Conservation (phyloP, 768 basidiomycete genomes). For the Suillus discolor region DNA sequence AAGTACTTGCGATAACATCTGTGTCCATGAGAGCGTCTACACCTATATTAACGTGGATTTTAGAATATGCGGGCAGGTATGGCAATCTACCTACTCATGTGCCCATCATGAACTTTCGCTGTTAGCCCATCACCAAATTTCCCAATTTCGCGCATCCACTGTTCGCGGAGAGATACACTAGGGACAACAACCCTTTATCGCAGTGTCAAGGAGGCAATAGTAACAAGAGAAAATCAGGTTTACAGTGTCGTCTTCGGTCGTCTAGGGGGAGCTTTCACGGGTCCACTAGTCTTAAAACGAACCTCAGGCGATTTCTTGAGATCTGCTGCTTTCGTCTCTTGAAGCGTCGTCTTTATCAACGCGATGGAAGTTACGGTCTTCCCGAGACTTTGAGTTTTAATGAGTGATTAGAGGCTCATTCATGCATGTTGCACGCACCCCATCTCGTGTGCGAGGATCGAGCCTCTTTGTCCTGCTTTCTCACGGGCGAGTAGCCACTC, state of each 20-base stretch:
- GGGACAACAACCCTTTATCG: neutral
- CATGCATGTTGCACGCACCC: neutral
- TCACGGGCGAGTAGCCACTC: neutral
- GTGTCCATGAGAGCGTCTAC: neutral
- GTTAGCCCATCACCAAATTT: neutral
- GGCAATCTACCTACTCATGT: neutral
- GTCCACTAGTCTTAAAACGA: neutral
- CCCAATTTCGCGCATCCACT: neutral
- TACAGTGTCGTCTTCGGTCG: neutral
- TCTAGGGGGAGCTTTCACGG: neutral
- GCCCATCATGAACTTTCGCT: neutral
- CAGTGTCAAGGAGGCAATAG: neutral
- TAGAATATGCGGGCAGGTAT: neutral
- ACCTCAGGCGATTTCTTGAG: neutral
- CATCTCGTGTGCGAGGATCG: slow-evolving; percentile 1
- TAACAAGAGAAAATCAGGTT: neutral
- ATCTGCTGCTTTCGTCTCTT: neutral
- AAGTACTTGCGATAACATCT: neutral
- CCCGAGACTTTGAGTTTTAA: neutral
- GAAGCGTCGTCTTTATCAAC: neutral
- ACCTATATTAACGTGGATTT: neutral
- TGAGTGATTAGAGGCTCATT: neutral
- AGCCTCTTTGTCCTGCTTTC: slow-evolving; percentile 1
- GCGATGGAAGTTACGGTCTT: neutral
- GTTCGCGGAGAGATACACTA: neutral